A percentile compares a stretch with the other conserved stretches of the same genome.
These are phyloP conservation scores for Phytophthora kernoviae DNA, from an alignment of 352 stramenopile genomes.

Conservation along the genomic window DNA sequence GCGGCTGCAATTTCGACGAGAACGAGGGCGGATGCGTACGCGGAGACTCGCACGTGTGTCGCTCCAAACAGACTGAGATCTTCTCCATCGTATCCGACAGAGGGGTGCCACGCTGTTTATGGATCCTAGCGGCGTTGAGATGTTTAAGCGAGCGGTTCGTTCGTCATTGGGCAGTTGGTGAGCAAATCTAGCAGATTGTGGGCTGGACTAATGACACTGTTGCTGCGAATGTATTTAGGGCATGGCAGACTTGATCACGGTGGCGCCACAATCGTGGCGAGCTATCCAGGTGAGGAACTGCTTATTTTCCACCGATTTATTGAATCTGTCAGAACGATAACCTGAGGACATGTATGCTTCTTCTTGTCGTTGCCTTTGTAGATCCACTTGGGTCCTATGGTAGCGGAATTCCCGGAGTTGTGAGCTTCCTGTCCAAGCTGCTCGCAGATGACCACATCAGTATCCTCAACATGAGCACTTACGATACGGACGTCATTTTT, in stretches of 20 bases:
- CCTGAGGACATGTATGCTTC: background rate
- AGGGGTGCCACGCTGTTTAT: constrained; percentile 85
- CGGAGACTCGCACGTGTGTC: constrained; percentile 62
- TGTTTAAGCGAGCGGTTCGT: constrained; percentile 78
- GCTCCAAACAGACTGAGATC: constrained; percentile 80
- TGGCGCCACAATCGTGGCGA: constrained; percentile 77
- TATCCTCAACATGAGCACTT: constrained; percentile 92
- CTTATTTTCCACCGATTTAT: too few relatives aligned
- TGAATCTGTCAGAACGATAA: too few relatives aligned
- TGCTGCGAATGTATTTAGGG: constrained; percentile 32
- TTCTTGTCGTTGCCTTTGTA: constrained; percentile 21
- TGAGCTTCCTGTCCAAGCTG: constrained; percentile 87
- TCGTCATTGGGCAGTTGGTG: background rate
- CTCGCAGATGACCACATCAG: constrained; percentile 84
- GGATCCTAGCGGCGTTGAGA: constrained; percentile 80
- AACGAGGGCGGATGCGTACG: constrained; percentile 58
- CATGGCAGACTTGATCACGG: constrained; percentile 66
- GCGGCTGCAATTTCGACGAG: constrained; percentile 81
- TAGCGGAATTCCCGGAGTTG: constrained; percentile 83
- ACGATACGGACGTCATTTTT: constrained; percentile 90
- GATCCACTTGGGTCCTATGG: constrained; percentile 88
- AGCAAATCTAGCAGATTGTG: background rate
- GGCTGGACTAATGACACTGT: background rate
- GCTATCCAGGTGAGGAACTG: constrained; percentile 63
- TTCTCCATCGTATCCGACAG: constrained; percentile 84